Evolutionary conservation across 331 rosid species (phyloP), one percentile per base, ranked within the genome.

Genomic region (Prunus yedoensis): DNA sequence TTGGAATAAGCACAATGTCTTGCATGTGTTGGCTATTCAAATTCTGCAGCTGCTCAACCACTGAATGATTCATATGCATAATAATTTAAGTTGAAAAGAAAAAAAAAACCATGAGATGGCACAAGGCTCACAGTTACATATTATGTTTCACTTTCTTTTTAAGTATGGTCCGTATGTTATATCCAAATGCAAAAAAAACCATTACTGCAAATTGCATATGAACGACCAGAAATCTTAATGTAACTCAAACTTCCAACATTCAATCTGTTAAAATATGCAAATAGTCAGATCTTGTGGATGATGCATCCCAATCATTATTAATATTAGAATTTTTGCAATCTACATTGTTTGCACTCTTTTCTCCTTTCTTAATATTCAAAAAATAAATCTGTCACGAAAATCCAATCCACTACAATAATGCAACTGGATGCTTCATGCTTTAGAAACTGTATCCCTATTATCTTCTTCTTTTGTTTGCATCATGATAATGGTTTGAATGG

Each of bases 371-470:
- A 59, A 12, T 6, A 59, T 25, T 10, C 38, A 59, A 28, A 52
- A 52, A 70, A 30, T 16, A 9, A n/a, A 53, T 57, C 11, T 51
- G 58, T 16, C 10, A 56, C 6, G 41, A 35, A 6, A 35, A 35
- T 75, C 56, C 23, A n/a, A 35, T 38, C 45, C 41, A 45, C 58
- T 43, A 43, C 56, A 20, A 20, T 65, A 80, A 51, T 41, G 65
- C 69, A 71, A n/a, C 65, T n/a, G 70, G 57, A n/a, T 77, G 30
- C 68, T 50, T 59, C n/a, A 20, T 47, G 71, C 25, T 28, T 75
- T 46, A 30, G 30, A 58, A 65, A 52, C n/a, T 66, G 18, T 30
- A 28, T 25, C 21, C 28, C 49, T 54, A n/a, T 51, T 10, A 49
- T 67, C n/a, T 21, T 38, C 35, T 4, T 58, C 45, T n/a, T 73